Percentiles rank a stretch among this genome's conserved stretches.
Conservation (phyloP, 1,139 yeast genomes). For the Zygosaccharomyces pseudobailii region DNA sequence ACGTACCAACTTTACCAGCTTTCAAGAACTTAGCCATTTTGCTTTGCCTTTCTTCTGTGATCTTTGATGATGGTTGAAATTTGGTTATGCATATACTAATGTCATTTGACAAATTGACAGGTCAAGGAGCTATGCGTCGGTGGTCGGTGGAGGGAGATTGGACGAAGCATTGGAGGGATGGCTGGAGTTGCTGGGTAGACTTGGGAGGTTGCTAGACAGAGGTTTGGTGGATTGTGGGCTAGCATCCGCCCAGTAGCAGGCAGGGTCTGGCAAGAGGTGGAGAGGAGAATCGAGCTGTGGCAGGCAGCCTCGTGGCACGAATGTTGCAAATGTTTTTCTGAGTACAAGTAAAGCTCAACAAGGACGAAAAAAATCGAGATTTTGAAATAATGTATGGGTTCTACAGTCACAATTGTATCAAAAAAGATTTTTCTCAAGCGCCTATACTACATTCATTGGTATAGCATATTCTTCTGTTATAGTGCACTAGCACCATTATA, state of each 20-base stretch:
- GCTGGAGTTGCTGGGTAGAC: neutral
- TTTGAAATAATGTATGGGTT: neutral
- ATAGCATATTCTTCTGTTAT: too few species aligned
- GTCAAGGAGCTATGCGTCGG: neutral
- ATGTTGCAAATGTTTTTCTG: too few species aligned
- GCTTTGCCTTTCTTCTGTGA: constrained; percentile 5
- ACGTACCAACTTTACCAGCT: constrained; percentile 84
- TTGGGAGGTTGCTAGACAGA: neutral
- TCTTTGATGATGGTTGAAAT: constrained; percentile 1
- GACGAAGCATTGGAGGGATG: neutral
- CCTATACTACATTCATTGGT: too few species aligned
- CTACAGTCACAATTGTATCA: neutral
- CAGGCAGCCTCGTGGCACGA: too few species aligned
- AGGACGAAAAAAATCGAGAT: neutral
- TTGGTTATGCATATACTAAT: constrained; percentile 4
- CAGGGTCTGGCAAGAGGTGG: too few species aligned
- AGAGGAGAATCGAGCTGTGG: too few species aligned
- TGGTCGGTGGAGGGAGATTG: neutral
- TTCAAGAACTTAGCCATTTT: constrained; percentile 95
- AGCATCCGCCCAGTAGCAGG: neutral
- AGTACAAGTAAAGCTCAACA: too few species aligned
- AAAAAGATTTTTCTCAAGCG: too few species aligned
- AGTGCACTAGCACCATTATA: too few species aligned
- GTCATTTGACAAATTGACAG: constrained; percentile 4
- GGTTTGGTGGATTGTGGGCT: neutral